Evolutionary conservation across 768 basidiomycete species (phyloP).

Genomic region (Lactarius sp.): DNA sequence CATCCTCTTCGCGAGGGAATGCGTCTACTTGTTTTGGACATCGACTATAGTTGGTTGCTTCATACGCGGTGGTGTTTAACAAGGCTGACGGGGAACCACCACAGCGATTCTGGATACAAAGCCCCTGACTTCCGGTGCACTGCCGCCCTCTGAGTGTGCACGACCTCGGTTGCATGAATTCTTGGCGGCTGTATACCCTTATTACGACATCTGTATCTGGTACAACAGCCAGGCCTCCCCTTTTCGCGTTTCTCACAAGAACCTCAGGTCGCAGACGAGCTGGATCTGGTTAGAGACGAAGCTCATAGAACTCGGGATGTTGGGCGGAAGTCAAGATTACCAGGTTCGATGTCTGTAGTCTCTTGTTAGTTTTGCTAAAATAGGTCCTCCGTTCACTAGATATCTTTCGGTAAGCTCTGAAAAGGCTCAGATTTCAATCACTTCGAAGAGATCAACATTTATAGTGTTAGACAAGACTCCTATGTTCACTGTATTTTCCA

Average conservation of each 20-base stretch:
- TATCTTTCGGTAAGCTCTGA: constrained; percentile 22
- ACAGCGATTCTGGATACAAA: constrained; percentile 81
- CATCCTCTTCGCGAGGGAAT: constrained; percentile 72
- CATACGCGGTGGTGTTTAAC: background rate
- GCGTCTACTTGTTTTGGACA: constrained; percentile 77
- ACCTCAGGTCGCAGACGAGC: constrained; percentile 71
- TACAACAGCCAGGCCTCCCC: constrained; percentile 28
- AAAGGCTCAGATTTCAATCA: background rate
- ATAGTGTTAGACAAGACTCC: constrained; percentile 78
- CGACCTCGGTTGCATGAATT: constrained; percentile 82
- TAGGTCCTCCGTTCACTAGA: constrained; percentile 2
- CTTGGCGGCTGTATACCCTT: constrained; percentile 69
- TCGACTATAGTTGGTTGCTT: constrained; percentile 69
- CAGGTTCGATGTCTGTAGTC: constrained; percentile 41
- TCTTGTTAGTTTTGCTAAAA: background rate
- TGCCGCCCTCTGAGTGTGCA: constrained; percentile 78
- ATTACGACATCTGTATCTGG: constrained; percentile 92
- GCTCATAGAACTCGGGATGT: constrained; percentile 79
- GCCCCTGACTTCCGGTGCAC: constrained; percentile 72
- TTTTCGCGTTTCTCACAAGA: background rate
- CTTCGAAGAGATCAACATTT: constrained; percentile 15
- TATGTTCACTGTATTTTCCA: constrained; percentile 86
- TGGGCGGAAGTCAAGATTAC: constrained; percentile 65
- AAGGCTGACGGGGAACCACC: background rate
- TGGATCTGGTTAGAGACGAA: constrained; percentile 91